These are phyloP conservation scores for Candida montana DNA, from an alignment of 805 yeast species.

Conservation along the genomic window DNA sequence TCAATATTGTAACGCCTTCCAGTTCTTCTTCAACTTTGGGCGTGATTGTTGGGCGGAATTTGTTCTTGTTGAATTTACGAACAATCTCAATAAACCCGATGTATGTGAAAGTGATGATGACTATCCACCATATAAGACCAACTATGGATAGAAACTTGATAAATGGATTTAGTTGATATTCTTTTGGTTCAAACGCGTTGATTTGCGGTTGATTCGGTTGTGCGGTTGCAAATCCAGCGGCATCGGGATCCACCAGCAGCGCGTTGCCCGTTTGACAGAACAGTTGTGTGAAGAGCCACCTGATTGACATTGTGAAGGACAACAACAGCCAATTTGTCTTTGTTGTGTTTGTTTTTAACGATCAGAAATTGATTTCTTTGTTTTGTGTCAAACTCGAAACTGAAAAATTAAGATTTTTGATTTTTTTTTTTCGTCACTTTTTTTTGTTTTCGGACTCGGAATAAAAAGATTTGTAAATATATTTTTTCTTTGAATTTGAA, in stretches of 20 bases:
- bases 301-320: no score
- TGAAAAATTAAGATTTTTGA: no score
- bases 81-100: constrained; percentile 23
- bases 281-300: not conserved
- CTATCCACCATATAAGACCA: constrained; percentile 24
- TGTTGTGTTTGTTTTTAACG: no score
- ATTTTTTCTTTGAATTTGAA: no score
- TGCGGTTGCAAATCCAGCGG: no score
- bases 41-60: constrained; percentile 8
- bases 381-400: no score
- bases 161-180: not conserved
- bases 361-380: no score
- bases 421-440: no score
- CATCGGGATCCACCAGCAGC: no score
- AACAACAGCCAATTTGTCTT: no score
- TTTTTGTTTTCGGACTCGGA: no score
- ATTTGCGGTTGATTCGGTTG: not conserved
- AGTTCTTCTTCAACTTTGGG: constrained; percentile 29
- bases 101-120: constrained; percentile 15
- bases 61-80: constrained; percentile 17
- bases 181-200: not conserved
- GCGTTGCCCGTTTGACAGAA: not conserved
- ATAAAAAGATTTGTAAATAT: no score
- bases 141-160: constrained; percentile 10
- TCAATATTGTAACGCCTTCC: constrained; percentile 67